Evolutionary conservation across 2,329 filamentous ascomycete species (phyloP).

Genomic region (Pseudocercospora musae): DNA sequence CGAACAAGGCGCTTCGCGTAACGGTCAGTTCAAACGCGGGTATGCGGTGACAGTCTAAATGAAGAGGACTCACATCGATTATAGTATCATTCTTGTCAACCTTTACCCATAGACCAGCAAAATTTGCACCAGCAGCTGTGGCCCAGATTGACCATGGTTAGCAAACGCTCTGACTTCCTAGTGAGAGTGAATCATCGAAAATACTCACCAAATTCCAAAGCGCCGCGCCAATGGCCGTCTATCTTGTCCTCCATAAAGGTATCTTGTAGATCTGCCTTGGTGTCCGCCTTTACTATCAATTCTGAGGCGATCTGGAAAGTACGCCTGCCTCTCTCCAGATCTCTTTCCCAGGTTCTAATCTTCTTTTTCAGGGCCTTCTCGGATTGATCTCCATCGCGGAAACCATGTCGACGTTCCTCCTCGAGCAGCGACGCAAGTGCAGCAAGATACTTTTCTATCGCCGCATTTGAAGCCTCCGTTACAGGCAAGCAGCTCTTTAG

Average conservation of each 20-base stretch:
- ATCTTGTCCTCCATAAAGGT: neutral
- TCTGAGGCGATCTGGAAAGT: neutral
- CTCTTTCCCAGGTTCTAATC: neutral
- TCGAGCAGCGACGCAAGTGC: neutral
- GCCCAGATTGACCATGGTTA: neutral
- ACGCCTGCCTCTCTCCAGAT: neutral
- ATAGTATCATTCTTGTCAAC: neutral
- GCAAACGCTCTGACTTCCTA: neutral
- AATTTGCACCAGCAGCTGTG: neutral
- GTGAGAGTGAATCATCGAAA: neutral
- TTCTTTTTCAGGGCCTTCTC: neutral
- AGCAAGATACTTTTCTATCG: neutral
- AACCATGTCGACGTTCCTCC: neutral
- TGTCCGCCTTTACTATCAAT: neutral
- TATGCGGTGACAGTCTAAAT: neutral
- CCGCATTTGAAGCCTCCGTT: neutral
- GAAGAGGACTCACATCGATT: neutral
- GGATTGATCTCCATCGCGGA: neutral
- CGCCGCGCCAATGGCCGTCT: neutral
- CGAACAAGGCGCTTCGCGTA: neutral
- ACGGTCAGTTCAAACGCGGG: neutral
- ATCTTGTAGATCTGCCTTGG: neutral
- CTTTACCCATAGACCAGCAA: neutral
- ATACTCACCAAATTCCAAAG: neutral
- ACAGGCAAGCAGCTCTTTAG: neutral